Conservation (phyloP, 352 stramenopile species). For the Globisporangium radiosum region DNA sequence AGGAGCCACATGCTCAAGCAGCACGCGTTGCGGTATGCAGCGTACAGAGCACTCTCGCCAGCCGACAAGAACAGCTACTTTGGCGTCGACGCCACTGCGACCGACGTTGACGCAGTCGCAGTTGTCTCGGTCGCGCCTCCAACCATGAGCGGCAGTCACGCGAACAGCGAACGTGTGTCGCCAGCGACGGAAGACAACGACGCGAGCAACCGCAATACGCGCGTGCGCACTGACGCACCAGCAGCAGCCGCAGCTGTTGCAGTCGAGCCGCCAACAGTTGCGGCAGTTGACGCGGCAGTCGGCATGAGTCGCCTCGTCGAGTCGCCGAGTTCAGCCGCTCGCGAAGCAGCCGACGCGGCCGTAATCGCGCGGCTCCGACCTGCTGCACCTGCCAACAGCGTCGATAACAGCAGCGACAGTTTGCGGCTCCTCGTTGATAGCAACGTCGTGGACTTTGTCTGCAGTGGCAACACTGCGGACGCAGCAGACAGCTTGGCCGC, state of each 20-base stretch:
- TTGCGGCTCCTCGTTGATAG: constrained; percentile 2
- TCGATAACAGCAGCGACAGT: neutral
- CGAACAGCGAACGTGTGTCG: neutral
- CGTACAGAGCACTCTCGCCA: constrained; percentile 4
- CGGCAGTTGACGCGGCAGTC: constrained; percentile 4
- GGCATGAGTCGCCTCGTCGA: constrained; percentile 10
- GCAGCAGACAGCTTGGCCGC: too few relatives aligned
- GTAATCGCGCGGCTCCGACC: neutral
- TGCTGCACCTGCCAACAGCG: neutral
- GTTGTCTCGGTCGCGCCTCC: neutral
- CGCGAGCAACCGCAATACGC: too few relatives aligned
- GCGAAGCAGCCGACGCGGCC: too few relatives aligned
- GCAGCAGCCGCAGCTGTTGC: neutral
- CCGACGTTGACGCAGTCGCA: neutral
- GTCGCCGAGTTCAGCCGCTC: neutral
- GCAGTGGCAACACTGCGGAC: too few relatives aligned
- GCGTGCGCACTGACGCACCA: neutral
- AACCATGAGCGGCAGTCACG: neutral
- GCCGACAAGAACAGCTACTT: constrained; percentile 8
- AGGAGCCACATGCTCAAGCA: constrained; percentile 12
- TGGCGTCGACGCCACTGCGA: neutral
- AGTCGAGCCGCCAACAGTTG: neutral
- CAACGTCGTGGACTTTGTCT: constrained; percentile 2
- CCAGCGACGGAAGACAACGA: too few relatives aligned
- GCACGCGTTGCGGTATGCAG: constrained; percentile 8